Conservation (phyloP, 177 flowering plant species). For the Vitis hybrid region DNA sequence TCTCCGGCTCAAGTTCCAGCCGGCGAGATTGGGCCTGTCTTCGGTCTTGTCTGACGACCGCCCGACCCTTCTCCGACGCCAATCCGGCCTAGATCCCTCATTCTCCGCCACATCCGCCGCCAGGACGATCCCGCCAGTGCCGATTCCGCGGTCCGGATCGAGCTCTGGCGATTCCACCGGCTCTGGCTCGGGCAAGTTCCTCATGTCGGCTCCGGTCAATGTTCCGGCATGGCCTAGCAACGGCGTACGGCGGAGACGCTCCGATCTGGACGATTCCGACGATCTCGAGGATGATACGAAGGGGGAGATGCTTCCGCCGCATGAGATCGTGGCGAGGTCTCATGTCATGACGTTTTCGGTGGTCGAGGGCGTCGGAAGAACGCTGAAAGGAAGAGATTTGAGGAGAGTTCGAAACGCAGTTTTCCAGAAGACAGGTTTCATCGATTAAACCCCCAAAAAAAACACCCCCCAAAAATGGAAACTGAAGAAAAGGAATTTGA, state of each 20-base stretch:
- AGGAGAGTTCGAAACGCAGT: slow-evolving; percentile 56
- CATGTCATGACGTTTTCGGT: slow-evolving; percentile 49
- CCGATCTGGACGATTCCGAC: slow-evolving; percentile 12
- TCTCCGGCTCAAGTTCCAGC: slow-evolving; percentile 20
- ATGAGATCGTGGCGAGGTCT: slow-evolving; percentile 35
- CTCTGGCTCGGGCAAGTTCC: slow-evolving; percentile 21
- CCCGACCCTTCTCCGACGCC: slow-evolving; percentile 32
- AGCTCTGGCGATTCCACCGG: slow-evolving; percentile 17
- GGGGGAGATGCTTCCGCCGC: slow-evolving; percentile 29
- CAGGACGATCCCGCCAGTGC: slow-evolving; percentile 23
- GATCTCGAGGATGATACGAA: slow-evolving; percentile 21
- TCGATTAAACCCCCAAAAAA: slow-evolving; percentile 30
- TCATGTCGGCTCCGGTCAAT: slow-evolving; percentile 56
- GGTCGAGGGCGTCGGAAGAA: slow-evolving; percentile 20
- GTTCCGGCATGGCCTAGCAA: slow-evolving; percentile 48
- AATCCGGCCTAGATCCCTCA: slow-evolving; percentile 35
- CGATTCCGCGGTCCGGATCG: slow-evolving; percentile 20
- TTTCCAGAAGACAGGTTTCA: slow-evolving; percentile 58
- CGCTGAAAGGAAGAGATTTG: slow-evolving; percentile 68
- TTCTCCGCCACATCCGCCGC: slow-evolving; percentile 35
- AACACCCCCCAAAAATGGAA: too few species aligned
- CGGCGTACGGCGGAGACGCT: background rate
- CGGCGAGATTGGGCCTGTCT: slow-evolving; percentile 43
- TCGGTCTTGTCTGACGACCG: slow-evolving; percentile 40
- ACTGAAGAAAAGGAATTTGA: too few species aligned